phyloP scores from a whole-genome alignment of 352 stramenopile species.

The Globisporangium yorkense region DNA sequence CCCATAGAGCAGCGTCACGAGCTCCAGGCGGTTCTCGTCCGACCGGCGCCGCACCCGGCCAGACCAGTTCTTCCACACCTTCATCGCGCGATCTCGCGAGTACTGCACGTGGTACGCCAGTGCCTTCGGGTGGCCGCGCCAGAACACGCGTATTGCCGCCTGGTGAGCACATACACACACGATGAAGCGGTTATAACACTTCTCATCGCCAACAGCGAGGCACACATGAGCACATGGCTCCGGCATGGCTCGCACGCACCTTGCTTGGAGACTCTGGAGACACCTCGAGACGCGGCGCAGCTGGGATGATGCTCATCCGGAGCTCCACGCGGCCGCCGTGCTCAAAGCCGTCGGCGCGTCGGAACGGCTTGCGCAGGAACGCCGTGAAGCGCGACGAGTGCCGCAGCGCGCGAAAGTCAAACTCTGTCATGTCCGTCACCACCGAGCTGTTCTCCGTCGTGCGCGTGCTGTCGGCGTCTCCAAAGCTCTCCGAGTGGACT shows the following conservation, averaged over 20 bases:
- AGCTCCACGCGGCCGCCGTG: constrained; percentile 26
- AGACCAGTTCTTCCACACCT: constrained; percentile 76
- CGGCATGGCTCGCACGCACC: constrained; percentile 15
- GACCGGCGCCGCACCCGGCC: constrained; percentile 35
- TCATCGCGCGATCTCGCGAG: constrained; percentile 65
- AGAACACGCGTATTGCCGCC: constrained; percentile 59
- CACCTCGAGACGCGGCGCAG: constrained; percentile 36
- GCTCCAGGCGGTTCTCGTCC: constrained; percentile 42
- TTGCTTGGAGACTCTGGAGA: constrained; percentile 53
- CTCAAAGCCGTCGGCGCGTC: constrained; percentile 47
- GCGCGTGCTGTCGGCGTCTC: constrained; percentile 58
- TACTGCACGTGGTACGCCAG: constrained; percentile 65
- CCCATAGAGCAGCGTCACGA: constrained; percentile 57
- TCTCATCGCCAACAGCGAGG: no score
- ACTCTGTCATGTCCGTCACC: constrained; percentile 48
- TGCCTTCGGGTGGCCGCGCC: constrained; percentile 44
- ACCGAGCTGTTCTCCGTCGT: constrained; percentile 74
- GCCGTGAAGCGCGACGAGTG: constrained; percentile 56
- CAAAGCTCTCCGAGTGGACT: constrained; percentile 74
- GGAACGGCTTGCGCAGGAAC: constrained; percentile 69
- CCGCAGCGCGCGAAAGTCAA: constrained; percentile 34
- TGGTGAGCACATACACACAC: constrained; percentile 13
- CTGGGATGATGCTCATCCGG: constrained; percentile 37
- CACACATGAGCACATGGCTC: no score
- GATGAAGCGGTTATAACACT: background rate